Evolutionary conservation across 176 grass and related monocot species (phyloP), one percentile per base, ranked within the genome.

Genomic region (Eragrostis curvula): DNA sequence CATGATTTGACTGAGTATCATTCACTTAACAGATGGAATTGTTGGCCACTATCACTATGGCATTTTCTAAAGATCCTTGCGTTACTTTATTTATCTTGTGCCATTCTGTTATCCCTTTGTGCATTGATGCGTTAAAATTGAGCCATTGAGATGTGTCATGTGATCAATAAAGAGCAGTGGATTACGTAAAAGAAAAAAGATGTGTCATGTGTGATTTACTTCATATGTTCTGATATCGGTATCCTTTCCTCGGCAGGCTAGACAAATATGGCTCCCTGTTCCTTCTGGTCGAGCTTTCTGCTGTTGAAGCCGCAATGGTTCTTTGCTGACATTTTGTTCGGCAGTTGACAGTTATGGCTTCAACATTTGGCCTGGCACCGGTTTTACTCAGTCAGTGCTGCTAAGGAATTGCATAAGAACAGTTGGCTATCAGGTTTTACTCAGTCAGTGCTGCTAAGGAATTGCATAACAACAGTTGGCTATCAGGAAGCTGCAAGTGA

Each of bases 401-500:
- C 71, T 3, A 85, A 70, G 53, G 70, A 70, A 27, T 70, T 85
- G 24, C 79, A 85, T 47, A 66, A 81, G 36, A 79, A 79, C 67
- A 83, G n/a, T 78, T 24, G 16, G 48, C 81, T 36, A 71, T 83
- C 24, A n/a, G n/a, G 79, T 12, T 42, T 79, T 51, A 45, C 44
- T 57, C 8, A 61, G 23, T 62, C 20, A 56, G 9, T 55, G 13
- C 8, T 55, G 81, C 71, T 3, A 85, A 70, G 53, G 70, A 70
- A 27, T 70, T 85, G 24, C 79, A 85, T 47, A 66, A 81, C 47
- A 79, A 79, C 67, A 83, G n/a, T 78, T 24, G 16, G 50, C 68
- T 44, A 68, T 81, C 65, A 89, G 80, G 29, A 89, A 80, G 15
- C 70, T 80, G 68, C 81, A 84, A 44, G 81, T 89, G 46, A 69